Conservation (phyloP, 75 land plant genomes). For the Adiantum capillusveneris region DNA sequence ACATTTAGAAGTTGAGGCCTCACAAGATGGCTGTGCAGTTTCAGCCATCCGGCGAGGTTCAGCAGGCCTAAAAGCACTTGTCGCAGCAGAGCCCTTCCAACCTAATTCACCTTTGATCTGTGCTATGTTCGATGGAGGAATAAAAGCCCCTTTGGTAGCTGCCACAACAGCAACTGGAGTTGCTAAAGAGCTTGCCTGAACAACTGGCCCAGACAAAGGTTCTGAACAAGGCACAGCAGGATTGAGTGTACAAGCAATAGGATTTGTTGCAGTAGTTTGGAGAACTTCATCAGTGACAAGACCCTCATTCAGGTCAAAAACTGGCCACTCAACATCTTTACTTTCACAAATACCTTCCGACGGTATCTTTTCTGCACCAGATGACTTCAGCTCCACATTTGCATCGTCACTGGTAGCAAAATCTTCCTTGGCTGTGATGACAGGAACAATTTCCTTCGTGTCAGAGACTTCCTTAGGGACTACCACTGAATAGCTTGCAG, state of each 20-base stretch:
- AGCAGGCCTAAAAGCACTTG: constrained; percentile 41
- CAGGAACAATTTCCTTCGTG: neutral
- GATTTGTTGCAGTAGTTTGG: constrained; percentile 1
- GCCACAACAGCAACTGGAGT: constrained; percentile 42
- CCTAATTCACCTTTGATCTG: constrained; percentile 24
- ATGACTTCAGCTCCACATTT: neutral
- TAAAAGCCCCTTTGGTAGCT: constrained; percentile 33
- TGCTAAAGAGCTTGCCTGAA: constrained; percentile 8
- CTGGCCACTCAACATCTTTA: constrained; percentile 18
- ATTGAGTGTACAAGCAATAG: constrained; percentile 1
- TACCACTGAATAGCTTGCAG: neutral
- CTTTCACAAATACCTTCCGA: neutral
- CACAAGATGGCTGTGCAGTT: constrained; percentile 13
- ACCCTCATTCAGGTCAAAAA: constrained; percentile 42
- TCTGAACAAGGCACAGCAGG: constrained; percentile 9
- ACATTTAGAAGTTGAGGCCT: constrained; percentile 4
- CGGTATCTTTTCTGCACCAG: neutral
- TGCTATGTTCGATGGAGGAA: constrained; percentile 22
- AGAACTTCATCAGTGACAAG: constrained; percentile 23
- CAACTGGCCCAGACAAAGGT: neutral
- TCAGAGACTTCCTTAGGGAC: neutral
- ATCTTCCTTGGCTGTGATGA: neutral
- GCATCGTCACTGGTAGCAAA: too few species aligned
- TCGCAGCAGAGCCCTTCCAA: constrained; percentile 41
- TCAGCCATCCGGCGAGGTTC: constrained; percentile 30